Conservation (phyloP, 495 filamentous ascomycete genomes). For the Lophiostoma macrostomum region DNA sequence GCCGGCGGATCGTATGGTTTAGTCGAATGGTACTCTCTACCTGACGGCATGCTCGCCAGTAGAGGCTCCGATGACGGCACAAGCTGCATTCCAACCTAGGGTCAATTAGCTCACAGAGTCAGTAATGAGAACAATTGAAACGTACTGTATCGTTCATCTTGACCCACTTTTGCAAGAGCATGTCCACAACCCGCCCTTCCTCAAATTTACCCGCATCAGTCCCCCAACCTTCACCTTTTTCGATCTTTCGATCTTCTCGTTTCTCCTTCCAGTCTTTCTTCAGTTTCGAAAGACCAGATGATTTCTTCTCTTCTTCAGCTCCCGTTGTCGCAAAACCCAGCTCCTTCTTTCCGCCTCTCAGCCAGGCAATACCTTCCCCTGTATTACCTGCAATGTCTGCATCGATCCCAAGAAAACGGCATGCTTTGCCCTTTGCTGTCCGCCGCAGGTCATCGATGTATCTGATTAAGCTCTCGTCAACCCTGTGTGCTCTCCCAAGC, state of each 20-base stretch:
- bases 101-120: conserved; percentile 6
- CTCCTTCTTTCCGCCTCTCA: conserved; percentile 66
- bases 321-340: conserved; percentile 53
- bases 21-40: conserved; percentile 73
- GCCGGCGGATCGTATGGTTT: conserved; percentile 33
- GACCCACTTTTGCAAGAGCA: conserved; percentile 84
- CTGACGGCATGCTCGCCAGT: conserved; percentile 74
- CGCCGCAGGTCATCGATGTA: conserved; percentile 73
- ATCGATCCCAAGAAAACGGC: conserved; percentile 86
- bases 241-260: conserved; percentile 65
- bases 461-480: conserved; percentile 61
- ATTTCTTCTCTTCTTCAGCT: conserved; percentile 46
- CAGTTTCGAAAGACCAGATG: conserved; percentile 58
- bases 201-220: conserved; percentile 79
- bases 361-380: conserved; percentile 81
- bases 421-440: conserved; percentile 75
- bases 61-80: conserved; percentile 69
- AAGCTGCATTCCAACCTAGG: conserved; percentile 75
- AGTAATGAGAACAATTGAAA: conserved; percentile 23
- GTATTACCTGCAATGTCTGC: conserved; percentile 76
- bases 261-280: conserved; percentile 69
- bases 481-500: conserved; percentile 47
- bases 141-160: conserved; percentile 90
- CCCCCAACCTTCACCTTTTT: conserved; percentile 69
- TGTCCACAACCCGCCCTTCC: conserved; percentile 80